Base-by-base conservation (phyloP, 1,284 basidiomycete species). In the Exobasidium rhododendri region DNA sequence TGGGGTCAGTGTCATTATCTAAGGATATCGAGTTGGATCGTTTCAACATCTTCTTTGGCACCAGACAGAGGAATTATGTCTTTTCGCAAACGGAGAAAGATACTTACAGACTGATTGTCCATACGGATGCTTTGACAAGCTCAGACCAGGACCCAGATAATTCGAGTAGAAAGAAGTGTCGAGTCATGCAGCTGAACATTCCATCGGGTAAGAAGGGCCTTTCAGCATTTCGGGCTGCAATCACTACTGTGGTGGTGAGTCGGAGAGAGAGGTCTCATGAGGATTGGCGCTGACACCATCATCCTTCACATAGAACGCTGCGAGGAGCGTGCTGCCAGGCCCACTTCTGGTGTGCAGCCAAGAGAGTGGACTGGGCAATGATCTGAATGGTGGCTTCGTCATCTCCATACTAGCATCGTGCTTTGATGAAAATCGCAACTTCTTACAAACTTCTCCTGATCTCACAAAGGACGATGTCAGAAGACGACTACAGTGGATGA, bases 401-500 rank as follows among this genome's bases (percentile, higher is more conserved):
- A 67, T 69, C 3, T 65, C 65, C 14, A 49, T 72, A 43, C 67
- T 69, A 0, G 65, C 61, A 2, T 50, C 61, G 6, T 69, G 59
- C 59, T 70, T 77, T 72, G 68, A 83, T 81, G 64, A 70, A 46
- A 35, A 65, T 24, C 68, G 66, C 44, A 26, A 28, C 1, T 53
- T 71, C 5, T 46, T 75, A 20, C 14, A 50, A 26, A 4, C n/a
- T 4, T 26, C 26, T 24, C 47, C 47, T 26, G 13, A 20, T 4
- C 54, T 74, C 45, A 64, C 46, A 70, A 91, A 92, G 75, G 80
- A 83, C 24, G 81, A 84, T 17, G 84, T 91, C 62, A 84, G 84
- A 30, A 87, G 82, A 28, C 83, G 90, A 14, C 81, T 92, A 40
- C 87, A 92, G 72, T 92, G 90, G 91, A 85, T 92, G 56, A 88